Base-by-base conservation (phyloP, 1,284 basidiomycete genomes). In the Moniliella sp. region DNA sequence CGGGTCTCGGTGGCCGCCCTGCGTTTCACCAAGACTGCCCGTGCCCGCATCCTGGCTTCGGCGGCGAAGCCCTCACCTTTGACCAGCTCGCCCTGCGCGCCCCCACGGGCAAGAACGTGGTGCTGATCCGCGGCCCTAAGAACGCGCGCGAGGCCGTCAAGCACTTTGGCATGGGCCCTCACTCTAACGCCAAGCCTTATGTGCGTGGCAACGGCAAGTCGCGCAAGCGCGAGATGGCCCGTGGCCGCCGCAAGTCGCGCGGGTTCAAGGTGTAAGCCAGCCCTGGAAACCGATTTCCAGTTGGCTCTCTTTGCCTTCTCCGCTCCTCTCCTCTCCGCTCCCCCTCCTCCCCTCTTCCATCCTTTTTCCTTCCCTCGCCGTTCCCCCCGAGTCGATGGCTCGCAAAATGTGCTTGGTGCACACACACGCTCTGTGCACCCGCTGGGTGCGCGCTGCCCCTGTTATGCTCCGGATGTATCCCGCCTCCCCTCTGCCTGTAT, bases 41-140 rank as follows among this genome's bases (percentile, higher is more conserved):
- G 76, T 65, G 86, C 82, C 63, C 77, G 91, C 51, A 94, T 99
- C 64, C 64, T 83, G 59, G 82, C 81, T 62, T 80, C 37, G 88
- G 88, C 50, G 88, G 88, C 61, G 88, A 97, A 68, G 72, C 69
- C 45, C 63, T 99, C 52, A 97, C 91, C 45, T 73, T 99, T 50
- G 88, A 99, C 66, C 86, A 94, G 67, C 79, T 97, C 47, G 88
- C 88, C 36, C 66, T 83, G 46, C 75, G 86, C 44, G 74, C 83
- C 39, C 88, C 88, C 25, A 93, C 81, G 35, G 88, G 91, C 46
- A 71, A 79, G 48, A 93, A 93, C 75, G 94, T 86, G 33, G 71
- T 99, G 45, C 67, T 97, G 48, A 67, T 91, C 52, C 71, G 84
- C 44, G 91, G 88, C 50, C 77, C 78, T 68, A 78, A 78, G 73